Conservation (phyloP, 2,329 filamentous ascomycete species). For the Stagonosporopsis rhizophila region DNA sequence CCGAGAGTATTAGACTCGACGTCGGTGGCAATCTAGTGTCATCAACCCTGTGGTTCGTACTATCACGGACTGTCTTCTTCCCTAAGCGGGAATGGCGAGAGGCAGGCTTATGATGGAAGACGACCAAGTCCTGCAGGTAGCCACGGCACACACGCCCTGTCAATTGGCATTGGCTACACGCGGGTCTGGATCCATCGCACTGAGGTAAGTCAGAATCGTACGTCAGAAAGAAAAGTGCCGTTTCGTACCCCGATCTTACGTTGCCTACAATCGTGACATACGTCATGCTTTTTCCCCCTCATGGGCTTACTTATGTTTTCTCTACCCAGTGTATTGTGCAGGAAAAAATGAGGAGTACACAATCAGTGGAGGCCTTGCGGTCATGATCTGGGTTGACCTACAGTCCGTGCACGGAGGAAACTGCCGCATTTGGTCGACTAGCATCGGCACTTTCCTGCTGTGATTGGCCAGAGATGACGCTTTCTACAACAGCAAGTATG, state of each 20-base stretch:
- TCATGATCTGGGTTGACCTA: neutral
- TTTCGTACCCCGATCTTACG: conserved; percentile 8
- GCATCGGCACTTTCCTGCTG: neutral
- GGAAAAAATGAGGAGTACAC: too few relatives aligned
- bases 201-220: neutral
- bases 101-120: conserved; percentile 7
- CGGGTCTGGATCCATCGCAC: conserved; percentile 6
- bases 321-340: neutral
- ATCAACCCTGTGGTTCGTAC: neutral
- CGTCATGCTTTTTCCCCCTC: conserved; percentile 10
- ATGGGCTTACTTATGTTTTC: neutral
- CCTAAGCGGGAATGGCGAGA: neutral
- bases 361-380: too few relatives aligned
- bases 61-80: neutral
- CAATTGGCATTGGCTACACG: conserved; percentile 6
- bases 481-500: neutral
- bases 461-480: neutral
- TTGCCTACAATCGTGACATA: conserved; percentile 10
- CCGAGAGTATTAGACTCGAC: neutral
- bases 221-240: neutral
- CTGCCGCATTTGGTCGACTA: neutral
- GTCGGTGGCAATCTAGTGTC: neutral
- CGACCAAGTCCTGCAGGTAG: conserved; percentile 5
- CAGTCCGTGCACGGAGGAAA: conserved; percentile 6
- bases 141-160: conserved; percentile 4